Base-by-base conservation (phyloP, 495 filamentous ascomycete genomes). In the Hypoxylon cercidicola region DNA sequence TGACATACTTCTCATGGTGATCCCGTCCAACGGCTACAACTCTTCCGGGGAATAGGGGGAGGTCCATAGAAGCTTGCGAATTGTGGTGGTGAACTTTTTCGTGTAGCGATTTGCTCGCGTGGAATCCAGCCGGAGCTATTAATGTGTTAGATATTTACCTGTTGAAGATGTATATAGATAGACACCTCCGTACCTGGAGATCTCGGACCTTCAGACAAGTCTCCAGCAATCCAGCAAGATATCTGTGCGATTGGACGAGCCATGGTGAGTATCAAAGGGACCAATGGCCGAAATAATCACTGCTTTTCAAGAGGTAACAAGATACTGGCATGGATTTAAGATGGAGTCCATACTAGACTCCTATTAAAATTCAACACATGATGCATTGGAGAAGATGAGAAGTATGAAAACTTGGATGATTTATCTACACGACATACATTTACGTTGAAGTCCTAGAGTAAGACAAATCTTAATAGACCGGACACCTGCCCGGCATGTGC, bases 11-110 rank as follows among this genome's bases (percentile, higher is more conserved):
- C 6, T 68, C 55, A 53, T 66, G 63, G 0, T 64, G 52, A 53
- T 74, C 70, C 45, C 80, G 69, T 5, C 80, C 80, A 47, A 81
- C 52, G 13, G 54, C 66, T 18, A 66, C 44, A 4, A 12, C 21
- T 40, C 28, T 41, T 3, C 56, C 56, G 12, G 51, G 44, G 19
- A 44, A 51, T 39, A 66, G n/a, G 45, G 45, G 56, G 18, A 66
- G 1, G 15, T 66, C 62, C 21, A 51, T 20, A 5, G 39, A 55
- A 10, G 1, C 19, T 51, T 56, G 28, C 12, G 62, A 60, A 44
- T 52, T 56, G 19, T 19, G 62, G 13, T 25, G 62, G n/a, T 18
- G 55, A 44, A 55, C 35, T 39, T 60, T 46, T 30, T 19, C 50
- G 19, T 40, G 50, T 46, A 51, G 15, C 4, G 51, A 55, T 4